Conservation (phyloP, 2,329 filamentous ascomycete genomes). For the Colletotrichum lini region DNA sequence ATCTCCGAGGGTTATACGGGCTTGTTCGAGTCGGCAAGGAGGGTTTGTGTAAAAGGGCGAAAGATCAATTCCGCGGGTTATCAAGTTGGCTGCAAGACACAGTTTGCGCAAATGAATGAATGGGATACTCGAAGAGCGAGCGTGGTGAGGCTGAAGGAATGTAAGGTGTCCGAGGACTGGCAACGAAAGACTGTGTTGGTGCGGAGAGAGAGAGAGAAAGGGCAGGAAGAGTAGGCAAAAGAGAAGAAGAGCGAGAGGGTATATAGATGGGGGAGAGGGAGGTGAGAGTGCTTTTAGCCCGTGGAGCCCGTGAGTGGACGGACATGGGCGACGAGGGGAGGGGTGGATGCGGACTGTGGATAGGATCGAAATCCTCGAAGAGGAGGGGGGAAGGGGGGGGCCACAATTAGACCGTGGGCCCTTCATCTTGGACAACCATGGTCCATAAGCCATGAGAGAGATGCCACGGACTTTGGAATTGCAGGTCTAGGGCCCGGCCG, state of each 20-base stretch:
- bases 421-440: slow-evolving; percentile 36
- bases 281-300: slow-evolving; percentile 40
- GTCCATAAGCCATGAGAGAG: slow-evolving; percentile 1
- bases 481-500: slow-evolving; percentile 33
- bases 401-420: slow-evolving; percentile 33
- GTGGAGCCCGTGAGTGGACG: slow-evolving; percentile 24
- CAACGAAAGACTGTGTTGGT: slow-evolving; percentile 43
- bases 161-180: slow-evolving; percentile 42
- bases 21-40: slow-evolving; percentile 18
- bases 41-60: slow-evolving; percentile 37
- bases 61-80: slow-evolving; percentile 43
- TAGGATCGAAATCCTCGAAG: slow-evolving; percentile 38
- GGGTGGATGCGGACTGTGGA: slow-evolving; percentile 32
- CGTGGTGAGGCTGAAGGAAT: slow-evolving; percentile 41
- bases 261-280: slow-evolving; percentile 37
- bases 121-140: slow-evolving; percentile 36
- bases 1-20: slow-evolving; percentile 19
- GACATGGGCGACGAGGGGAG: slow-evolving; percentile 10
- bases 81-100: slow-evolving; percentile 42
- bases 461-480: slow-evolving; percentile 31
- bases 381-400: slow-evolving; percentile 1
- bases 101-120: slow-evolving; percentile 43
- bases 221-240: slow-evolving; percentile 7
- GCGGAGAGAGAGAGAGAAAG: slow-evolving; percentile 27
- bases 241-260: slow-evolving; percentile 22